These are phyloP conservation scores for Penicillium sp. DNA, from an alignment of 2,329 filamentous ascomycete genomes.

Conservation along the genomic window DNA sequence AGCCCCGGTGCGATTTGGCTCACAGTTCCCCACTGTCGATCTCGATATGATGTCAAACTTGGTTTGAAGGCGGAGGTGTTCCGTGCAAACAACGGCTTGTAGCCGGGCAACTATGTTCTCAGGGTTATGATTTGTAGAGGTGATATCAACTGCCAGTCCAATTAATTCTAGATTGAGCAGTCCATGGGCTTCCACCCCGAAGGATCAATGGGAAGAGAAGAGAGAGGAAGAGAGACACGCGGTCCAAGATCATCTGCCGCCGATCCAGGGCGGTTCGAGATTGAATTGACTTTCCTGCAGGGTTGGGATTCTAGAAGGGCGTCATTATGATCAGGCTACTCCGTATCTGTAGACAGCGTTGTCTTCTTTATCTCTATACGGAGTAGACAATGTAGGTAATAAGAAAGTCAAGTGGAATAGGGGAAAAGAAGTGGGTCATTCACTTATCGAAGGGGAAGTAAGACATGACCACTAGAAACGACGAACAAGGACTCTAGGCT, in stretches of 20 bases:
- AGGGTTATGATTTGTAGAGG: no score
- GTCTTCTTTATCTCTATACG: background rate
- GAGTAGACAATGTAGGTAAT: background rate
- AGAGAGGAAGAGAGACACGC: background rate
- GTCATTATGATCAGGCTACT: background rate
- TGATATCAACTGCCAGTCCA: no score
- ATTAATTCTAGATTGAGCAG: no score
- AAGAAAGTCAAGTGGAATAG: background rate
- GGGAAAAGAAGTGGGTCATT: background rate
- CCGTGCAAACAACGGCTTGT: background rate
- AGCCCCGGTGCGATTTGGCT: background rate
- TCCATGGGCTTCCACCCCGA: no score
- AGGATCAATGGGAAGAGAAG: no score
- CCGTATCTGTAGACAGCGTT: no score
- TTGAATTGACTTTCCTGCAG: background rate
- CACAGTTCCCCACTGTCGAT: background rate
- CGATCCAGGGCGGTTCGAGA: background rate
- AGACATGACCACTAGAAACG: background rate
- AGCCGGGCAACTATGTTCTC: background rate
- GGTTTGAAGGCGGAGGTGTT: background rate
- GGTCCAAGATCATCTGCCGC: background rate
- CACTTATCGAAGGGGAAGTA: background rate
- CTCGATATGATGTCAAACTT: constrained; percentile 1
- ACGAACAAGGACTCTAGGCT: background rate
- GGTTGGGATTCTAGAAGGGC: background rate